Percentiles rank a stretch among this genome's conserved stretches.
phyloP scores from a whole-genome alignment of 495 filamentous ascomycete species.

The Aspergillus panamensis region DNA sequence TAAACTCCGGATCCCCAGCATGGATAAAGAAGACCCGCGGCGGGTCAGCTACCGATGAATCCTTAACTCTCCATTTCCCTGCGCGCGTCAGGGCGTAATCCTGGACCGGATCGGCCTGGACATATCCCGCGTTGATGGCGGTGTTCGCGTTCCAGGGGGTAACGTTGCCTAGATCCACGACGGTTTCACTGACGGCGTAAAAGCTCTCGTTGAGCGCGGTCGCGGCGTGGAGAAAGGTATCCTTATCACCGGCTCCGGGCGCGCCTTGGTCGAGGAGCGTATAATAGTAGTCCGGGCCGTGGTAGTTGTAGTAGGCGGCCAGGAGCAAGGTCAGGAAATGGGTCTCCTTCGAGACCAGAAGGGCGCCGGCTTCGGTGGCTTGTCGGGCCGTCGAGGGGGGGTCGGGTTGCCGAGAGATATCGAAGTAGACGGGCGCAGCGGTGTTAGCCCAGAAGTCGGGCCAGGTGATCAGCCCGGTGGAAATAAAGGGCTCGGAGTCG shows the following conservation, averaged over 20 bases:
- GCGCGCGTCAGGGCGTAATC: constrained; percentile 29
- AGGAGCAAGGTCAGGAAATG: constrained; percentile 47
- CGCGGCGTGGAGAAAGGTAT: constrained; percentile 52
- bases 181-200: constrained; percentile 37
- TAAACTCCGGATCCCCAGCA: constrained; percentile 39
- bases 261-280: constrained; percentile 46
- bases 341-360: constrained; percentile 47
- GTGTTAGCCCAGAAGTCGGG: constrained; percentile 52
- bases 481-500: constrained; percentile 37
- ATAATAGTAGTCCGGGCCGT: constrained; percentile 51
- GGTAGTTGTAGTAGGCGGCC: constrained; percentile 54
- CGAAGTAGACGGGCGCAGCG: constrained; percentile 42
- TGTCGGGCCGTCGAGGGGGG: constrained; percentile 25
- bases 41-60: constrained; percentile 16
- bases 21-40: constrained; percentile 41
- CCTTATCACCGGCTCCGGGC: constrained; percentile 54
- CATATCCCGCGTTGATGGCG: constrained; percentile 21
- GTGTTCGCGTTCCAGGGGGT: constrained; percentile 16
- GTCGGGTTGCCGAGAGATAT: constrained; percentile 39
- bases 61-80: constrained; percentile 22
- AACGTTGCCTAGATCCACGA: constrained; percentile 21
- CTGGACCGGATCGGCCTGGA: constrained; percentile 33
- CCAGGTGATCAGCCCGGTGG: constrained; percentile 48
- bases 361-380: constrained; percentile 47
- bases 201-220: constrained; percentile 36